A percentile compares a stretch with the other conserved stretches of the same genome.
Evolutionary conservation across 768 basidiomycete species (phyloP).

Genomic region (Omphalotus guepiniiformis): DNA sequence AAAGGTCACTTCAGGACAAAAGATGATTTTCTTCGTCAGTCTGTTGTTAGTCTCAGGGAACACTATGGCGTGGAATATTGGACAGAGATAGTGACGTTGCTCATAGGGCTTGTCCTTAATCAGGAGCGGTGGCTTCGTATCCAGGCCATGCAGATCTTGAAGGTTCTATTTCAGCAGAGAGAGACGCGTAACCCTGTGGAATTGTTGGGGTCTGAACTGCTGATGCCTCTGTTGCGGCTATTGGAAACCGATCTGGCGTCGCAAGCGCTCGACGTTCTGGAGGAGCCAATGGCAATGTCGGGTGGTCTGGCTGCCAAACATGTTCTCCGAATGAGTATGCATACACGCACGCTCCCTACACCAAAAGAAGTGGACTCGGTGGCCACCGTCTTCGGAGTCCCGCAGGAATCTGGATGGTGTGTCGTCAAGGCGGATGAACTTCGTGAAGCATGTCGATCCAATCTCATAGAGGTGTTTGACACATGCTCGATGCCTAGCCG

Average conservation of each 20-base stretch:
- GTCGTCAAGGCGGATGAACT: constrained; percentile 63
- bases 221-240: constrained; percentile 87
- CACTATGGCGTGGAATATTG: constrained; percentile 74
- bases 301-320: constrained; percentile 77
- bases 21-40: constrained; percentile 92
- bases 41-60: constrained; percentile 79
- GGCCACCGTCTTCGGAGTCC: constrained; percentile 77
- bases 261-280: constrained; percentile 88
- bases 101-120: constrained; percentile 87
- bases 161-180: constrained; percentile 82
- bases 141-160: constrained; percentile 83
- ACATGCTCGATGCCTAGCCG: constrained; percentile 70
- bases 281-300: constrained; percentile 80
- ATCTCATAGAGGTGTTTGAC: constrained; percentile 82
- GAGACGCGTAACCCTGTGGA: constrained; percentile 74
- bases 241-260: constrained; percentile 83
- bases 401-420: constrained; percentile 84
- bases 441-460: constrained; percentile 63
- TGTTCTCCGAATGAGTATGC: constrained; percentile 91
- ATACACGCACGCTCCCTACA: constrained; percentile 39
- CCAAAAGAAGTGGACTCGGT: constrained; percentile 46
- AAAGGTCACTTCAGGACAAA: constrained; percentile 85
- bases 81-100: constrained; percentile 77
- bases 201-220: constrained; percentile 74
- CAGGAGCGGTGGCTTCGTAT: constrained; percentile 75